Evolutionary conservation across 257 asterid genomes (phyloP).

Genomic region (Orobanche coerulescens): DNA sequence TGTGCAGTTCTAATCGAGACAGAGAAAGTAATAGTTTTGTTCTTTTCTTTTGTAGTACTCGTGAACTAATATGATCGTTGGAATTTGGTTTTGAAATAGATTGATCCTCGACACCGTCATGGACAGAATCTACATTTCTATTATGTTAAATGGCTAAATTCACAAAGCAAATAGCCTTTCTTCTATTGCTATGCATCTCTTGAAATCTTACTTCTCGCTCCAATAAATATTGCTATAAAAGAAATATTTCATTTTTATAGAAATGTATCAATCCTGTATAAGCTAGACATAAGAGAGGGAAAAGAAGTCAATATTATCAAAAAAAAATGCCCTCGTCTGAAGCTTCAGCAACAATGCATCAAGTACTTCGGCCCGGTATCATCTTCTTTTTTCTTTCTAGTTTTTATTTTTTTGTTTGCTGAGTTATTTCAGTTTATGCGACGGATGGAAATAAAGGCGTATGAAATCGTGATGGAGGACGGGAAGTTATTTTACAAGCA

Average conservation of each 20-base stretch:
- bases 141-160: conserved; percentile 52
- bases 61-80: neutral
- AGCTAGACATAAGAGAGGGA: conserved; percentile 71
- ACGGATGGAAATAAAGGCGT: conserved; percentile 54
- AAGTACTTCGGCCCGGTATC: conserved; percentile 58
- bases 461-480: conserved; percentile 38
- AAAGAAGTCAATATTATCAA: conserved; percentile 48
- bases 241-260: neutral
- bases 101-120: conserved; percentile 63
- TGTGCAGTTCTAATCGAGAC: conserved; percentile 86
- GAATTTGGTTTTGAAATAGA: conserved; percentile 22
- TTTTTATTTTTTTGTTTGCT: neutral
- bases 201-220: neutral
- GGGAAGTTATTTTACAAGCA: conserved; percentile 51
- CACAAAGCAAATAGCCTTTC: conserved; percentile 53
- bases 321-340: conserved; percentile 54
- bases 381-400: neutral
- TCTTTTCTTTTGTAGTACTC: neutral
- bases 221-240: neutral
- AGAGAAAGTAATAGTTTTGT: conserved; percentile 51
- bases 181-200: conserved; percentile 28
- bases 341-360: conserved; percentile 66
- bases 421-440: neutral
- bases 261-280: conserved; percentile 22
- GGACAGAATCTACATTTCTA: conserved; percentile 69